These are phyloP conservation scores for Waltergamsia citrina DNA, from an alignment of 2,329 filamentous ascomycete species.

Conservation along the genomic window DNA sequence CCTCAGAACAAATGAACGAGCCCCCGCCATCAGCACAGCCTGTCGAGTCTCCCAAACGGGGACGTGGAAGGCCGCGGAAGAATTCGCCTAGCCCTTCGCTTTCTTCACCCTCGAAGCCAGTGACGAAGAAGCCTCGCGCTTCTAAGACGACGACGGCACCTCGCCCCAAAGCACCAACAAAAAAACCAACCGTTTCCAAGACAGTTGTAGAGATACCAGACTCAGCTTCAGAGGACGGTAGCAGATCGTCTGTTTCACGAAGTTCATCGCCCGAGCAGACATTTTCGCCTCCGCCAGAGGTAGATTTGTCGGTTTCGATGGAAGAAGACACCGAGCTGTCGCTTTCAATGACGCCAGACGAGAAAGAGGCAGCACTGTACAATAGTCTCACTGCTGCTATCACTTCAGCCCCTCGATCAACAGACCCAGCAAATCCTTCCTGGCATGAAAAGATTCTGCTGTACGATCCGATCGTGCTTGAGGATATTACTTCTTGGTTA, in stretches of 20 bases:
- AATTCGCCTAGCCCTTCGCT: not conserved
- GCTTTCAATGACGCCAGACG: slow-evolving; percentile 24
- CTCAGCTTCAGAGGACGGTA: slow-evolving; percentile 29
- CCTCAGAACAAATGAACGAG: slow-evolving; percentile 7
- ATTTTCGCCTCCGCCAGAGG: slow-evolving; percentile 20
- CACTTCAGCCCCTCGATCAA: slow-evolving; percentile 36
- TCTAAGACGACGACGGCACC: not conserved
- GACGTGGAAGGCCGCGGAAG: slow-evolving; percentile 9
- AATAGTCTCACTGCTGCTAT: slow-evolving; percentile 45
- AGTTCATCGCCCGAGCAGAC: slow-evolving; percentile 2
- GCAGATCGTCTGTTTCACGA: slow-evolving; percentile 7
- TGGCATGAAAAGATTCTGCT: slow-evolving; percentile 93
- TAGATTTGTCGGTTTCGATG: slow-evolving; percentile 33
- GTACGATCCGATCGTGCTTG: slow-evolving; percentile 82
- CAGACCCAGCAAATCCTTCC: slow-evolving; percentile 43
- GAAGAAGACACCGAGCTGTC: slow-evolving; percentile 36
- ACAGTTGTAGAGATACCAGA: slow-evolving; percentile 39
- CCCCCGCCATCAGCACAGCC: slow-evolving; percentile 1
- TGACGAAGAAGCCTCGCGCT: not conserved
- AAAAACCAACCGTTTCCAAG: slow-evolving; percentile 3
- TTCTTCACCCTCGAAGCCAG: slow-evolving; percentile 2
- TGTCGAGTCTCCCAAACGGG: slow-evolving; percentile 2
- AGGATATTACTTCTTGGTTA: slow-evolving; percentile 77
- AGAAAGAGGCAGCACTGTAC: slow-evolving; percentile 34
- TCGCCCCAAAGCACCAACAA: slow-evolving; percentile 1